Evolutionary conservation across 305 asterid species (phyloP), one percentile per base, ranked within the genome.

Genomic region (Caryopteris hybrid): DNA sequence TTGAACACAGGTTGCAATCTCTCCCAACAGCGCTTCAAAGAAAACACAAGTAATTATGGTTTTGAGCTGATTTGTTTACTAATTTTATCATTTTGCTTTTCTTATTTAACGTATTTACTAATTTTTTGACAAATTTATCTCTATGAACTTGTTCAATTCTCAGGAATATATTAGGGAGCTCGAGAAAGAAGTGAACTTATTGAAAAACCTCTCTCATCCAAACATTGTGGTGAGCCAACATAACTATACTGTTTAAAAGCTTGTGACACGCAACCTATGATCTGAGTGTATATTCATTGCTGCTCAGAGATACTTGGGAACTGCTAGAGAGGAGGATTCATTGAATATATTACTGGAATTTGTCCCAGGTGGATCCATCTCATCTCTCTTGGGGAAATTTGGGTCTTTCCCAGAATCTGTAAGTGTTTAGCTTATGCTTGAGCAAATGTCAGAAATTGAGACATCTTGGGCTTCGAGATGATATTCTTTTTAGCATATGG

Each of bases 321-420:
- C 97, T 68, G 95, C 87, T 66, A 81, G 96, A 76, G 98, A 92
- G 77, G 84, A 72, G 23, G 95, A 84, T 64, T 86, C 97, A n/a
- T 43, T 92, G 83, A 86, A 92, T 82, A 92, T 92, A 81, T 81
- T 92, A 73, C 75, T 92, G 74, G 98, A 92, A 79, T 90, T 92
- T 82, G 98, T 92, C 48, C 91, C 98, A 3, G 98, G 98, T 58
- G 98, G 98, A 70, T 89, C 97, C 67, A 92, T 92, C 77, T 88
- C 98, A 23, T 92, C 98, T 45, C 98, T 92, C 64, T 74, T 92
- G 79, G 98, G 96, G 72, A 92, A 89, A 61, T 92, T 92, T 62
- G 98, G 96, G 55, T 90, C 96, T 57, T 86, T 92, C 70, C 98
- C 98, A 11, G 98, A 92, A 77, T 82, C 96, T 69, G 98, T 92